Percentiles rank a stretch among this genome's conserved stretches.
phyloP scores from a whole-genome alignment of 805 yeast genomes.

The Spathaspora gorwiae region DNA sequence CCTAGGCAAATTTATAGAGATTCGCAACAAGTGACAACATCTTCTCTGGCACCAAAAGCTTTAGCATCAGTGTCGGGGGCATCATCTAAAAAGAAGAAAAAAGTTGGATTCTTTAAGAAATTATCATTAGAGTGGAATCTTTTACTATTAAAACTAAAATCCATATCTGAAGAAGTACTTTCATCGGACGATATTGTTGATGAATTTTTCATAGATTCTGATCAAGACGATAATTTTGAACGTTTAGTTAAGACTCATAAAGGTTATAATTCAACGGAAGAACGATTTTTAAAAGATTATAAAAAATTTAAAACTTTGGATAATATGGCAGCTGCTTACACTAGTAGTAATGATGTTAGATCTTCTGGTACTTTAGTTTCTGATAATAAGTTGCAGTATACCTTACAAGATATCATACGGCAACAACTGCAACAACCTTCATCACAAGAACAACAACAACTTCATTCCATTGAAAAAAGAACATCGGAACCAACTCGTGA shows the following conservation, averaged over 20 bases:
- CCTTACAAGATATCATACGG: slow-evolving; percentile 10
- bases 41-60: no score
- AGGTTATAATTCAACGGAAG: slow-evolving; percentile 25
- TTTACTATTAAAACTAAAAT: slow-evolving; percentile 29
- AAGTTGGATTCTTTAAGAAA: slow-evolving; percentile 28
- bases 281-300: slow-evolving; percentile 28
- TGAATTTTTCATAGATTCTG: slow-evolving; percentile 45
- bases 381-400: slow-evolving; percentile 5
- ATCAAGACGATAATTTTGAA: slow-evolving; percentile 18
- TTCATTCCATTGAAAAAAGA: neutral
- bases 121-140: slow-evolving; percentile 36
- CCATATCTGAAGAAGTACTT: slow-evolving; percentile 46
- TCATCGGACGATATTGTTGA: slow-evolving; percentile 44
- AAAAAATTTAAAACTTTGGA: slow-evolving; percentile 29
- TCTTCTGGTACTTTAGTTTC: slow-evolving; percentile 9
- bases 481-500: neutral
- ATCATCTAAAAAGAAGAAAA: slow-evolving; percentile 2
- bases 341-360: slow-evolving; percentile 8
- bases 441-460: neutral
- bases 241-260: slow-evolving; percentile 13
- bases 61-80: neutral
- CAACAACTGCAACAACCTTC: slow-evolving; percentile 1
- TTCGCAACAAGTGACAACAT: no score
- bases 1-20: no score
- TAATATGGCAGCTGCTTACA: slow-evolving; percentile 20